phyloP scores from a whole-genome alignment of 352 stramenopile genomes.

The Blastocystis sp. region DNA sequence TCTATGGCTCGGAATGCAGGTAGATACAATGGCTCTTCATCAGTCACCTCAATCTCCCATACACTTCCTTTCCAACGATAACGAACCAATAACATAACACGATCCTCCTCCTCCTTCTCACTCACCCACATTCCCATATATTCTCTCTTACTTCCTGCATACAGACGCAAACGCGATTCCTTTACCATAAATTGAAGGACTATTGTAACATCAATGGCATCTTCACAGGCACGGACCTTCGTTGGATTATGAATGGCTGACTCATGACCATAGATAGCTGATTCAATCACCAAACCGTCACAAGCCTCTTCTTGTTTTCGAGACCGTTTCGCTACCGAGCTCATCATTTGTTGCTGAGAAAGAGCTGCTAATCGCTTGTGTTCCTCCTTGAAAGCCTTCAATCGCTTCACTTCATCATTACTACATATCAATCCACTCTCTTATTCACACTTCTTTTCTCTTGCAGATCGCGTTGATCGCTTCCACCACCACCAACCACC shows the following conservation, averaged over 20 bases:
- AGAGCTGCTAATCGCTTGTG: conserved; percentile 30
- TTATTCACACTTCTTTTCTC: neutral
- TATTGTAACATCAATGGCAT: conserved; percentile 20
- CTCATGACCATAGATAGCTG: neutral
- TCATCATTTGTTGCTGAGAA: conserved; percentile 45
- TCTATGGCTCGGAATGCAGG: conserved; percentile 1
- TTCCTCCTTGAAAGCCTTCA: neutral
- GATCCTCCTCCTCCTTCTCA: neutral
- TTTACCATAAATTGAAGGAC: conserved; percentile 54
- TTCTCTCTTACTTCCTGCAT: conserved; percentile 22
- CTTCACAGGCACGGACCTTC: neutral
- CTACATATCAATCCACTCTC: neutral
- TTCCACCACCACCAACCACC: conserved; percentile 6
- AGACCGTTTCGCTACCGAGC: neutral
- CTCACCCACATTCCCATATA: conserved; percentile 33
- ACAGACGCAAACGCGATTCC: conserved; percentile 36
- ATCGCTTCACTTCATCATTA: neutral
- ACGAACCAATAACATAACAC: neutral
- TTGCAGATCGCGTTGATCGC: neutral
- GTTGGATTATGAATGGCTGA: neutral
- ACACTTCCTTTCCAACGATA: conserved; percentile 5
- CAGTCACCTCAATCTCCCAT: conserved; percentile 29
- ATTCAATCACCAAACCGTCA: conserved; percentile 23
- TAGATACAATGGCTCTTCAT: conserved; percentile 36
- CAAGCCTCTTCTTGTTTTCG: neutral